Conservation (phyloP, 768 basidiomycete species). For the Zangia roseola region DNA sequence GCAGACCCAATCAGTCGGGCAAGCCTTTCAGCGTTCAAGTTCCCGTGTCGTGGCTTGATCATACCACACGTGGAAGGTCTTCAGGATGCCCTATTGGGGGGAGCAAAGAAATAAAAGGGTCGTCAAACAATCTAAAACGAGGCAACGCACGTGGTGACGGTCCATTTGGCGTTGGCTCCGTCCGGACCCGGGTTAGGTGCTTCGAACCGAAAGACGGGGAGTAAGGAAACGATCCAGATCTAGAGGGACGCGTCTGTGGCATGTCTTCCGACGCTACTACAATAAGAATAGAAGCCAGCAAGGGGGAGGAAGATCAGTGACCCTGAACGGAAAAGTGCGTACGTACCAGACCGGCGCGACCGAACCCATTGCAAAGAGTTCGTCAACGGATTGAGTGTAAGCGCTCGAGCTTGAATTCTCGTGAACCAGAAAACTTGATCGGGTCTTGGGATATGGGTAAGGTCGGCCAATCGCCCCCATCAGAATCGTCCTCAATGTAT, state of each 20-base stretch:
- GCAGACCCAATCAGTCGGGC: conserved; percentile 8
- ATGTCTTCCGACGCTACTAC: conserved; percentile 40
- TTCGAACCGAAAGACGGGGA: conserved; percentile 18
- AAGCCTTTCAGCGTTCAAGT: conserved; percentile 10
- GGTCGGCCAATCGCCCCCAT: conserved; percentile 16
- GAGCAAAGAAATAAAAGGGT: neutral
- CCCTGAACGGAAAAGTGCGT: neutral
- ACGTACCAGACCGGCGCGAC: conserved; percentile 39
- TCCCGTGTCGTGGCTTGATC: conserved; percentile 7
- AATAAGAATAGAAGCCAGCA: neutral
- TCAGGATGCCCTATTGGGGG: conserved; percentile 12
- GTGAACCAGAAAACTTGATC: conserved; percentile 36
- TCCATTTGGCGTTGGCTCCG: conserved; percentile 19
- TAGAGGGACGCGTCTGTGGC: conserved; percentile 41
- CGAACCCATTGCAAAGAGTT: conserved; percentile 35
- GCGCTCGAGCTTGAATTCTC: conserved; percentile 39
- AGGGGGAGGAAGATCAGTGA: neutral
- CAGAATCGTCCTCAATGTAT: too few species aligned
- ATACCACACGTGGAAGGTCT: conserved; percentile 5
- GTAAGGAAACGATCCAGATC: conserved; percentile 23
- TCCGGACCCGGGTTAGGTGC: conserved; percentile 15
- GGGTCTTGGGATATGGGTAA: conserved; percentile 35
- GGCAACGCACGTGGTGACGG: conserved; percentile 11
- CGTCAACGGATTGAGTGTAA: conserved; percentile 15
- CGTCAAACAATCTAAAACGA: neutral